These are phyloP conservation scores for Rhodotorula sp. DNA, from an alignment of 1,284 basidiomycete species.

Conservation along the genomic window DNA sequence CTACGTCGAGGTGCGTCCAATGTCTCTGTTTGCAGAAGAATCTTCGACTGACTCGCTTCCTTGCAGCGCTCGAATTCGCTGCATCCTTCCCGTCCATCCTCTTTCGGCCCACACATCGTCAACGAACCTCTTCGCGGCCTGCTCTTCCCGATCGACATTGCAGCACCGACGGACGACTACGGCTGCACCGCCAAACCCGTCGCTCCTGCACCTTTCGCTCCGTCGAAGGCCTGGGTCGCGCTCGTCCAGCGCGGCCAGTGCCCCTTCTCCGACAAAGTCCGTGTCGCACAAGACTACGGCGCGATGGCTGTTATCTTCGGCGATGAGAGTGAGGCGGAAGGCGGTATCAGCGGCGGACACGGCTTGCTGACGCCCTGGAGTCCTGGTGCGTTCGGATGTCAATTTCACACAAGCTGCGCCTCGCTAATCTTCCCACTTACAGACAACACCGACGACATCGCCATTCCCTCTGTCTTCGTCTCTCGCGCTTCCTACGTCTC, in stretches of 20 bases:
- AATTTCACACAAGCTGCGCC: too few relatives aligned
- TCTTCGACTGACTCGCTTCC: too few relatives aligned
- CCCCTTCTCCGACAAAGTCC: conserved; percentile 79
- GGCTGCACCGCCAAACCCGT: conserved; percentile 19
- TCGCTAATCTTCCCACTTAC: not conserved
- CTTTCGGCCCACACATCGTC: conserved; percentile 68
- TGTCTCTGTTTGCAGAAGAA: conserved; percentile 47
- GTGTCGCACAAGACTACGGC: conserved; percentile 77
- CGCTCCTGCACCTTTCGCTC: not conserved
- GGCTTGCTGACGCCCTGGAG: conserved; percentile 40
- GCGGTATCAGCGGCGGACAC: conserved; percentile 53
- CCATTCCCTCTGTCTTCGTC: conserved; percentile 53
- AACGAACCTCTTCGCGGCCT: conserved; percentile 66
- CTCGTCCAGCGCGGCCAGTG: conserved; percentile 80
- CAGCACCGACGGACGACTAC: conserved; percentile 58
- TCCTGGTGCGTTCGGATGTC: conserved; percentile 14
- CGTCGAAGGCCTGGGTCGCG: conserved; percentile 63
- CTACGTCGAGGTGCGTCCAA: conserved; percentile 68
- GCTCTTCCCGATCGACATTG: conserved; percentile 65
- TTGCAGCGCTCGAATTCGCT: conserved; percentile 30
- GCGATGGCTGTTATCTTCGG: conserved; percentile 85
- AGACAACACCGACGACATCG: conserved; percentile 52
- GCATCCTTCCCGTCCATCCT: conserved; percentile 62
- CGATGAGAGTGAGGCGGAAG: conserved; percentile 52
- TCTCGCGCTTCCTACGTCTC: conserved; percentile 50